A percentile compares a stretch with the other conserved stretches of the same genome.
These are phyloP conservation scores for Podaxis sp. DNA, from an alignment of 768 basidiomycete species.

Conservation along the genomic window DNA sequence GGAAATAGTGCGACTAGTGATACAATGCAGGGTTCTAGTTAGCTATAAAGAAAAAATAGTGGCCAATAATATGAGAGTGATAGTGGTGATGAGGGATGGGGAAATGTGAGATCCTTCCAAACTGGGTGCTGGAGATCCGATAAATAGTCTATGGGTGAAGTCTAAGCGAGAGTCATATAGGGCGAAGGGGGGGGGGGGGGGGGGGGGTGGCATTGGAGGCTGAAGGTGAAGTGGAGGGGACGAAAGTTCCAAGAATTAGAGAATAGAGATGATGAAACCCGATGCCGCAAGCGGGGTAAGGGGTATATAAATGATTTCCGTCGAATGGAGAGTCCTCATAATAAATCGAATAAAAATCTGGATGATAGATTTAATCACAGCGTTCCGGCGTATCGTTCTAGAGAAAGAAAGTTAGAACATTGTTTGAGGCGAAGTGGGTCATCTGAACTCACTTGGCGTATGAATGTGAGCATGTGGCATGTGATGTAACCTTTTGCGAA, in stretches of 20 bases:
- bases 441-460: slow-evolving; percentile 46
- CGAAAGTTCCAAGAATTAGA: not conserved
- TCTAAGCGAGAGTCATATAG: not conserved
- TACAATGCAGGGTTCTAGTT: slow-evolving; percentile 10
- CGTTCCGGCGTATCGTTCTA: slow-evolving; percentile 47
- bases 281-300: not conserved
- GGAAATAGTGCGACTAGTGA: slow-evolving; percentile 1
- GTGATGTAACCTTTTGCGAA: slow-evolving; percentile 80
- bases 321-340: not conserved
- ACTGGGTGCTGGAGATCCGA: not conserved
- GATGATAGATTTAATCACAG: slow-evolving; percentile 37
- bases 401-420: not conserved
- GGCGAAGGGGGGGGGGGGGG: not conserved
- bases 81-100: not conserved
- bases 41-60: not conserved
- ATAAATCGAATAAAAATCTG: not conserved
- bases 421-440: not conserved
- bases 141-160: slow-evolving; percentile 2
- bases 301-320: slow-evolving; percentile 8
- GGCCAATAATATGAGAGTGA: not conserved
- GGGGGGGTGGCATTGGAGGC: not conserved
- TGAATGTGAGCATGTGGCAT: slow-evolving; percentile 78
- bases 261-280: slow-evolving; percentile 7
- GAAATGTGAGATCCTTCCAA: slow-evolving; percentile 8
- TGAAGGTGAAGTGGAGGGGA: not conserved